Base-by-base conservation (phyloP, 2,329 filamentous ascomycete genomes). In the Neobulgaria alba region DNA sequence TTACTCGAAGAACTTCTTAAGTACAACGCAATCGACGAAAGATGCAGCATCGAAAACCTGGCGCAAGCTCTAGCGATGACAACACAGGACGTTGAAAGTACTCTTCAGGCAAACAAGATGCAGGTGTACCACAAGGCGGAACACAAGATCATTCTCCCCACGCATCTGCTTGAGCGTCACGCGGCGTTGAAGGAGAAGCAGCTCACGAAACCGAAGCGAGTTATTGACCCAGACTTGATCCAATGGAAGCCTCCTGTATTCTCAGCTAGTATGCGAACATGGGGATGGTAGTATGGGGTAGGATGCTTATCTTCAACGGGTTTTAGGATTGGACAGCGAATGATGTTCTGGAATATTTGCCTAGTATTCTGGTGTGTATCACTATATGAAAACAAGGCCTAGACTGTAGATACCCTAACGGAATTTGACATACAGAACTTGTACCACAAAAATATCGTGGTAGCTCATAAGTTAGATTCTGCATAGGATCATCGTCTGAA, bases 201-300 rank as follows among this genome's bases (percentile, higher is more conserved):
- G 51, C 88, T 83, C 64, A 60, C 76, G 39, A 95, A 93, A 64
- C 77, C 81, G 44, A 82, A 81, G 61, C 73, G 83, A 40, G 66
- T 74, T 33, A 89, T 98, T 49, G 84, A 94, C 46, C 72, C 89
- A 0, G 73, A 77, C 15, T 75, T 76, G 55, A 78, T 98, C 42
- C 82, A 88, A 56, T 98, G 92, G 92, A 96, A 94, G 63, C 90
- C 92, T 9, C 92, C 92, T 0, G 85, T 95, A 0, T 96, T 96
- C 58, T 89, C 83, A 18, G 89, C 90, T 1, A 85, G 84, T 10
- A 85, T 79, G 52, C 75, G 90, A 54, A 96, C 90, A 10, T 96
- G 92, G 92, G 93, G 89, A 46, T 96, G 90, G 90, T 95, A 68
- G 51, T 16, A 14, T n/a, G n/a, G n/a, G n/a, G n/a, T n/a, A n/a